Conservation (phyloP, 1,284 basidiomycete species). For the Stereum hirsutum region DNA sequence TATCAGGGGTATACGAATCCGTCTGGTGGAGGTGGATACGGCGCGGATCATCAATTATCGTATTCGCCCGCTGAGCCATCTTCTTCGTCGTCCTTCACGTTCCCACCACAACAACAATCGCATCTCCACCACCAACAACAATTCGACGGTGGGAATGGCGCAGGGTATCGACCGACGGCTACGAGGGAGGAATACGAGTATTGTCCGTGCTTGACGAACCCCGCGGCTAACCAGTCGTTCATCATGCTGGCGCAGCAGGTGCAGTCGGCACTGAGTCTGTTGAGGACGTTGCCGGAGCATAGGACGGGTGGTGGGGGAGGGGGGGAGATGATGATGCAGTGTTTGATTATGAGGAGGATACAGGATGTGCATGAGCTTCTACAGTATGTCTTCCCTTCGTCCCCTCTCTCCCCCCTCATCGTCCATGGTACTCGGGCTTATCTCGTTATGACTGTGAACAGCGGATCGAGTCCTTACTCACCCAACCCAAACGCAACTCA, state of each 20-base stretch:
- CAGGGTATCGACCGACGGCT: not conserved
- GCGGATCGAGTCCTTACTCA: not conserved
- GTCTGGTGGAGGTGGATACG: too few species aligned
- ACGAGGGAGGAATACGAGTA: slow-evolving; percentile 24
- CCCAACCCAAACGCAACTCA: not conserved
- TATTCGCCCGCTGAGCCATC: slow-evolving; percentile 7
- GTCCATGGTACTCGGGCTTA: not conserved
- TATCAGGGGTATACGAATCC: slow-evolving; percentile 8
- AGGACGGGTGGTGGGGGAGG: slow-evolving; percentile 24
- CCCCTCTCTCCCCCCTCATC: not conserved
- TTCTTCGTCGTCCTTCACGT: slow-evolving; percentile 9
- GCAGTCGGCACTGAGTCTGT: slow-evolving; percentile 41
- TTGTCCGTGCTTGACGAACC: slow-evolving; percentile 57
- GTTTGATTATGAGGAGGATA: slow-evolving; percentile 49
- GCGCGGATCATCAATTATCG: too few species aligned
- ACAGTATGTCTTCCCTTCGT: slow-evolving; percentile 41
- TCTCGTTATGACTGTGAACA: not conserved
- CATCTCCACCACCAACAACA: not conserved
- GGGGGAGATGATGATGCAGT: slow-evolving; percentile 17
- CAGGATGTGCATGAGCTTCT: slow-evolving; percentile 53
- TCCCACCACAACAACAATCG: slow-evolving; percentile 7
- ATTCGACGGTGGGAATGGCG: not conserved
- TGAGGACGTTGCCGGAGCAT: slow-evolving; percentile 57
- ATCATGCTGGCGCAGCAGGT: slow-evolving; percentile 56
- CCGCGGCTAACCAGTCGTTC: slow-evolving; percentile 46